Evolutionary conservation across 257 asterid species (phyloP).

Genomic region (Gardenia jasminoides): DNA sequence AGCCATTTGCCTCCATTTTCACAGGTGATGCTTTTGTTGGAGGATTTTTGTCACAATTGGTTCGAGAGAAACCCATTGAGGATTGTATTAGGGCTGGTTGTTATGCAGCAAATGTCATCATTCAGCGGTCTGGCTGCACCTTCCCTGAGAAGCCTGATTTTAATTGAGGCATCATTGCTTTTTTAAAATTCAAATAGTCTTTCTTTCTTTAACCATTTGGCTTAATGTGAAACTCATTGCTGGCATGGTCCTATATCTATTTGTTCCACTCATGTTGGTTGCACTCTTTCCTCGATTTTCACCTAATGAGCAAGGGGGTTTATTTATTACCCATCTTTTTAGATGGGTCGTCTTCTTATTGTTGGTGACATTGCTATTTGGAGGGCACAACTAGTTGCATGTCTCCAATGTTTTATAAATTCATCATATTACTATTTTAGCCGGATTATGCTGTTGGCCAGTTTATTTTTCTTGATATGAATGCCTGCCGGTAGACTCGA

Average conservation of each 20-base stretch:
- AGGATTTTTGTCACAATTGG: slow-evolving; percentile 78
- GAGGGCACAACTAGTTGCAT: neutral
- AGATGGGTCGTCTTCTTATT: neutral
- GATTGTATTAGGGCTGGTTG: slow-evolving; percentile 76
- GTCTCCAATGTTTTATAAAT: neutral
- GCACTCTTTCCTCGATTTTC: slow-evolving; percentile 11
- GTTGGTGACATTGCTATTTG: neutral
- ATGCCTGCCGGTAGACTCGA: no score
- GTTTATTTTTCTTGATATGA: neutral
- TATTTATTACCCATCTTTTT: neutral
- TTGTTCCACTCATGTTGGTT: slow-evolving; percentile 21
- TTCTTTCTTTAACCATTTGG: slow-evolving; percentile 17
- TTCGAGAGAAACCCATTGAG: slow-evolving; percentile 56
- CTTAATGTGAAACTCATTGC: slow-evolving; percentile 10
- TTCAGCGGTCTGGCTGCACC: slow-evolving; percentile 88
- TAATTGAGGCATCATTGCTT: slow-evolving; percentile 22
- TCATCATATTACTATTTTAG: neutral
- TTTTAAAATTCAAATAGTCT: neutral
- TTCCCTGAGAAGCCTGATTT: slow-evolving; percentile 84
- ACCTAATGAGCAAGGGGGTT: slow-evolving; percentile 15
- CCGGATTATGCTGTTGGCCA: neutral
- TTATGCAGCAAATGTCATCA: slow-evolving; percentile 75
- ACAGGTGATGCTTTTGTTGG: slow-evolving; percentile 88
- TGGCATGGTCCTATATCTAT: slow-evolving; percentile 11
- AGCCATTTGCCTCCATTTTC: neutral